Evolutionary conservation across 495 filamentous ascomycete genomes (phyloP).

Genomic region (Penicillium paradoxum): DNA sequence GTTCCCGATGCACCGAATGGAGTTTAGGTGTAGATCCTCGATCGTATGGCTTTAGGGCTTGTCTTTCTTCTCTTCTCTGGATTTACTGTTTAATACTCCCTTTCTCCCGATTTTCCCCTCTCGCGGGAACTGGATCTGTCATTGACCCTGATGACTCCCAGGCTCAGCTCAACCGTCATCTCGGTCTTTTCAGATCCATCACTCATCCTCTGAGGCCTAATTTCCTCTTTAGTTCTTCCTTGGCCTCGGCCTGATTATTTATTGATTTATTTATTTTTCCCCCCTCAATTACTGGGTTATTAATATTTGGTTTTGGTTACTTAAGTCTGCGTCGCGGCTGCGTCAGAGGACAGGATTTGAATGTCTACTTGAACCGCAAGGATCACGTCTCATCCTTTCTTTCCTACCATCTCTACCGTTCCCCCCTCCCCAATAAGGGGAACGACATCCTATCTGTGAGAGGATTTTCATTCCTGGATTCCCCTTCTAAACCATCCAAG

Average conservation of each 20-base stretch:
- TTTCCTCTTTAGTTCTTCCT: too few species aligned
- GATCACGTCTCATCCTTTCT: conserved; percentile 1
- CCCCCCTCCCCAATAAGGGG: neutral
- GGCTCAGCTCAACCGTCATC: conserved; percentile 13
- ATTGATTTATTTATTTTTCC: neutral
- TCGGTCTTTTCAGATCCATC: conserved; percentile 16
- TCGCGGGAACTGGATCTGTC: too few species aligned
- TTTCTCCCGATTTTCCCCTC: too few species aligned
- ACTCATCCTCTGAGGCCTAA: too few species aligned
- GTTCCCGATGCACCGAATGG: conserved; percentile 22
- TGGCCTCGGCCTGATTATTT: neutral
- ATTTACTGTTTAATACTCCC: too few species aligned
- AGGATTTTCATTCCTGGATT: neutral
- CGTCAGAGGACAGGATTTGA: conserved; percentile 7
- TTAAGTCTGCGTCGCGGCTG: conserved; percentile 1
- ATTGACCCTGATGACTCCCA: neutral
- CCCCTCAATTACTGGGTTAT: neutral
- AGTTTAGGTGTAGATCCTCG: conserved; percentile 25
- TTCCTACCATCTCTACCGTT: neutral
- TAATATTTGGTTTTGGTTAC: neutral
- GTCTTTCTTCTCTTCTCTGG: too few species aligned
- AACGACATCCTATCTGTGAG: neutral
- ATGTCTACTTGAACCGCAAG: conserved; percentile 7
- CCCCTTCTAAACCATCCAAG: conserved; percentile 31
- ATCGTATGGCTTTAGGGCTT: conserved; percentile 3